Evolutionary conservation across 2,329 filamentous ascomycete genomes (phyloP).

Genomic region (Scytalidium sp.): DNA sequence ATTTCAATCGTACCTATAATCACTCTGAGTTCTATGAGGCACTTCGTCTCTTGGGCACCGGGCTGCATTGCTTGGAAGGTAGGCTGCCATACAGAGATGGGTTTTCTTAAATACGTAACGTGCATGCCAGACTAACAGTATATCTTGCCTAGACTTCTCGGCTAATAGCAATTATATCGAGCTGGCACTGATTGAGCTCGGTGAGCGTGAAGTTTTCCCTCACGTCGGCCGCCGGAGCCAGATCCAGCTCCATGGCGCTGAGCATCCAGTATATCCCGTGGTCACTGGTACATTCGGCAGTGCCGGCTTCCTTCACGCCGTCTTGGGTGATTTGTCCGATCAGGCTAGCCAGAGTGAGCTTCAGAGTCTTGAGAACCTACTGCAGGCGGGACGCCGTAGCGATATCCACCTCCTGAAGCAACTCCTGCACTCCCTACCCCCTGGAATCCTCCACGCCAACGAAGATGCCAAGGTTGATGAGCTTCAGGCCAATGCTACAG

Average conservation of each 20-base stretch:
- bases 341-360: slow-evolving; percentile 91
- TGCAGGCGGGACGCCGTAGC: slow-evolving; percentile 59
- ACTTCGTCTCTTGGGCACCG: slow-evolving; percentile 81
- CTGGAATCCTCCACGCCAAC: slow-evolving; percentile 73
- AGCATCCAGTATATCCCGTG: slow-evolving; percentile 69
- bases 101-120: not conserved
- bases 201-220: slow-evolving; percentile 78
- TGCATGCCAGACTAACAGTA: slow-evolving; percentile 21
- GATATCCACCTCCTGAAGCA: slow-evolving; percentile 76
- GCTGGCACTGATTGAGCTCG: slow-evolving; percentile 82
- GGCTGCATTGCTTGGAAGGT: slow-evolving; percentile 78
- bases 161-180: slow-evolving; percentile 94
- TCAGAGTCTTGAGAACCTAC: slow-evolving; percentile 80
- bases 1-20: slow-evolving; percentile 62
- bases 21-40: slow-evolving; percentile 84
- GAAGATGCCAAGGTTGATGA: slow-evolving; percentile 78
- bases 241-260: slow-evolving; percentile 66
- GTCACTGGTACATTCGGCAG: slow-evolving; percentile 93
- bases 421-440: slow-evolving; percentile 77
- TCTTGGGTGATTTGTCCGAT: slow-evolving; percentile 76
- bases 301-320: slow-evolving; percentile 90
- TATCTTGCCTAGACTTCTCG: slow-evolving; percentile 61
- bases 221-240: slow-evolving; percentile 77
- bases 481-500: slow-evolving; percentile 71
- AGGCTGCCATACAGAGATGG: no score